phyloP scores from a whole-genome alignment of 2,329 filamentous ascomycete species.

The Phialophora verrucosa region DNA sequence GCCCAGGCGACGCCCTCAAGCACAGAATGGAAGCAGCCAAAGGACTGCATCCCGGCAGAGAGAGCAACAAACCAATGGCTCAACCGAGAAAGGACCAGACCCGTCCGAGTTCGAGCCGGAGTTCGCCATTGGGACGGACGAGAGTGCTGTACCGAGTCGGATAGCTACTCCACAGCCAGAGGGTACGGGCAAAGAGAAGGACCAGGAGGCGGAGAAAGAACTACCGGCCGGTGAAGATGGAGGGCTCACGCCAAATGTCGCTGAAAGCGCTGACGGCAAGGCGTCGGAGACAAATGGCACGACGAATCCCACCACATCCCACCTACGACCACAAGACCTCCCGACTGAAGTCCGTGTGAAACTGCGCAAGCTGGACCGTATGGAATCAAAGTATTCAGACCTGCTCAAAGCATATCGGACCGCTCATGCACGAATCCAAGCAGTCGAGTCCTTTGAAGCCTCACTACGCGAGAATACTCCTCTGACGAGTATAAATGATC shows the following conservation, averaged over 20 bases:
- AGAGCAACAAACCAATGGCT: constrained; percentile 48
- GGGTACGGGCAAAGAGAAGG: constrained; percentile 44
- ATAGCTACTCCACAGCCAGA: constrained; percentile 63
- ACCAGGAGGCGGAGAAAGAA: constrained; percentile 36
- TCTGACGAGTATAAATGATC: constrained; percentile 84
- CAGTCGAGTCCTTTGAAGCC: constrained; percentile 92
- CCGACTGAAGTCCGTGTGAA: constrained; percentile 75
- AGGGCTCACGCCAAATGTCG: constrained; percentile 38
- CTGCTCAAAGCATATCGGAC: constrained; percentile 88
- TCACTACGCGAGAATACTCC: constrained; percentile 91
- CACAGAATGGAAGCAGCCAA: constrained; percentile 42
- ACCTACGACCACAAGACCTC: constrained; percentile 57
- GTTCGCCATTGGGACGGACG: constrained; percentile 84
- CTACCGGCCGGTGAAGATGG: constrained; percentile 37
- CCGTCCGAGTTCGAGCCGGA: constrained; percentile 86
- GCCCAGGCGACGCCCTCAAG: constrained; percentile 42
- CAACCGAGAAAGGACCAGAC: constrained; percentile 69
- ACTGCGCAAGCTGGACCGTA: constrained; percentile 83
- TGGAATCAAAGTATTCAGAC: constrained; percentile 87
- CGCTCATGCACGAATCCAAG: constrained; percentile 82
- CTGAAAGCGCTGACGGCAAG: constrained; percentile 39
- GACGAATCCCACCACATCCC: constrained; percentile 38
- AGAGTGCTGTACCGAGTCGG: constrained; percentile 63
- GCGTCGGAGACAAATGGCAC: constrained; percentile 37
- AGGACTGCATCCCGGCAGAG: constrained; percentile 42